Conservation (phyloP, 495 filamentous ascomycete genomes). For the Trichoderma orchidacearum region DNA sequence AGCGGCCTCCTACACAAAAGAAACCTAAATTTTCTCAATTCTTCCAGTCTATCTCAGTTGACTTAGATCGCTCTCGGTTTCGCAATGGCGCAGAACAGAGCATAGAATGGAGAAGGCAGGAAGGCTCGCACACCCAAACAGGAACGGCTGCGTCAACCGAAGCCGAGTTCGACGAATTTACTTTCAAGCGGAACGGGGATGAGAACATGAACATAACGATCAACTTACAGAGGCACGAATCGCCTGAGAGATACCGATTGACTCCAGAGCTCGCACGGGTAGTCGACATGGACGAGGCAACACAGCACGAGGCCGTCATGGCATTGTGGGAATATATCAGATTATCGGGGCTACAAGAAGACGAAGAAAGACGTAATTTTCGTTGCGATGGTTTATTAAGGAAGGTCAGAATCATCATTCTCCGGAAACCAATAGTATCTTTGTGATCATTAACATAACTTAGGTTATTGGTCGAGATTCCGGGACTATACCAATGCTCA, state of each 20-base stretch:
- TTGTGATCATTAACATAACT: background rate
- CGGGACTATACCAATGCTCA: slow-evolving; percentile 81
- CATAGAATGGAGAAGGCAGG: slow-evolving; percentile 60
- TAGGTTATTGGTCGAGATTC: slow-evolving; percentile 69
- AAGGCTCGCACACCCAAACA: slow-evolving; percentile 9
- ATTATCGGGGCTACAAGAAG: slow-evolving; percentile 73
- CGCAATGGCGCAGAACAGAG: slow-evolving; percentile 45
- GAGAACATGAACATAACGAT: slow-evolving; percentile 87
- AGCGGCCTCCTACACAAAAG: slow-evolving; percentile 45
- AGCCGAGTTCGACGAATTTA: slow-evolving; percentile 79
- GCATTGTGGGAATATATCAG: slow-evolving; percentile 93
- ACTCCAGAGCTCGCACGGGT: slow-evolving; percentile 68
- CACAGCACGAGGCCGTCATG: slow-evolving; percentile 71
- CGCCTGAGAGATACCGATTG: slow-evolving; percentile 68
- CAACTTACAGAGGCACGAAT: slow-evolving; percentile 74
- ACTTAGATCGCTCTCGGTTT: slow-evolving; percentile 53
- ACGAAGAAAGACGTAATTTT: slow-evolving; percentile 84
- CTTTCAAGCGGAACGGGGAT: slow-evolving; percentile 83
- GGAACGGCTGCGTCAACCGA: slow-evolving; percentile 19
- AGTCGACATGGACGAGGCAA: slow-evolving; percentile 76
- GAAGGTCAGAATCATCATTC: slow-evolving; percentile 39
- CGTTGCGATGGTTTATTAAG: slow-evolving; percentile 73
- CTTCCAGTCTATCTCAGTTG: slow-evolving; percentile 81
- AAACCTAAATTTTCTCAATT: slow-evolving; percentile 75
- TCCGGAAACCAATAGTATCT: background rate